Evolutionary conservation across 768 basidiomycete species (phyloP).

Genomic region (Phlebiopsis gigantea): DNA sequence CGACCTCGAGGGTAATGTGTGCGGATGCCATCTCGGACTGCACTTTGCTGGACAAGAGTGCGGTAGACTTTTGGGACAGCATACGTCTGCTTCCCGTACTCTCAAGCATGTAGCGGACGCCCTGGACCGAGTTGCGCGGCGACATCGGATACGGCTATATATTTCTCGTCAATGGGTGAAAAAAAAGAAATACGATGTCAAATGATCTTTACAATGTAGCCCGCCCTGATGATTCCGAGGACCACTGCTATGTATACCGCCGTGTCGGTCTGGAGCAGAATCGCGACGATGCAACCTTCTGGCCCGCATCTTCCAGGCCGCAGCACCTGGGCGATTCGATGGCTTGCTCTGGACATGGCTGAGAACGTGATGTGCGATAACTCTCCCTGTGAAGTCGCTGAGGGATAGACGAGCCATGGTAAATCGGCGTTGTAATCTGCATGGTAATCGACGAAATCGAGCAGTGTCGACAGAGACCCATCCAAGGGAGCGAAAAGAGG

Average conservation of each 20-base stretch:
- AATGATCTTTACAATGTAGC: conserved; percentile 1
- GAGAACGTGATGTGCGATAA: conserved; percentile 3
- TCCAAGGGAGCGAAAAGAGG: conserved; percentile 7
- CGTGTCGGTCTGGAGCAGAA: conserved; percentile 6
- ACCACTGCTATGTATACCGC: conserved; percentile 2
- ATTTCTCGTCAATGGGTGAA: neutral
- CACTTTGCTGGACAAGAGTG: conserved; percentile 26
- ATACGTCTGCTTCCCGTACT: conserved; percentile 34
- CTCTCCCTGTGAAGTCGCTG: neutral
- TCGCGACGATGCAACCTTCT: conserved; percentile 2
- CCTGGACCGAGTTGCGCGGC: conserved; percentile 31
- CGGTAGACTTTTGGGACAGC: conserved; percentile 28
- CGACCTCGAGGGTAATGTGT: conserved; percentile 7
- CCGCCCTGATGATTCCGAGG: conserved; percentile 7
- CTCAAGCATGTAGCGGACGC: conserved; percentile 30
- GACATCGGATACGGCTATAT: conserved; percentile 30
- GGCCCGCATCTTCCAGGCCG: neutral
- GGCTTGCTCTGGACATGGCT: conserved; percentile 2
- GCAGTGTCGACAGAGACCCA: conserved; percentile 5
- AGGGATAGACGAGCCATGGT: conserved; percentile 3
- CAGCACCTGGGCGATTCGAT: conserved; percentile 6
- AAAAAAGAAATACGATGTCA: conserved; percentile 15
- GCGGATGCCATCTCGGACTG: conserved; percentile 13
- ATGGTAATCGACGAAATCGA: conserved; percentile 13
- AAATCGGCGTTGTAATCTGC: conserved; percentile 6